Percentiles rank a stretch among this genome's conserved stretches.
Evolutionary conservation across 768 basidiomycete genomes (phyloP).

Genomic region (Baorangia bicolor): DNA sequence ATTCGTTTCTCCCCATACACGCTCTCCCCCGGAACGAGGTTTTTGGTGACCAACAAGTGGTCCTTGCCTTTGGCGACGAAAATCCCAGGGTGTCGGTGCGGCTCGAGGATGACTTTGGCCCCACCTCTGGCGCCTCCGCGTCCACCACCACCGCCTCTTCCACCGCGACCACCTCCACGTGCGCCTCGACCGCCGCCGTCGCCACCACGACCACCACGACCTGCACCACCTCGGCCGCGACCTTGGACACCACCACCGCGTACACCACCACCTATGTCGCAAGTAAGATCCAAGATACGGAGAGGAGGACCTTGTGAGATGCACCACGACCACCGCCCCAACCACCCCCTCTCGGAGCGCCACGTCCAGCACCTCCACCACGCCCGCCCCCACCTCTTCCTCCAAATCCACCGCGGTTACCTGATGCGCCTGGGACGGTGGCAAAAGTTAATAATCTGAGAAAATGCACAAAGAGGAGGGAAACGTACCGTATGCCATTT

Average conservation of each 20-base stretch:
- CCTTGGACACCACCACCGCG: constrained; percentile 30
- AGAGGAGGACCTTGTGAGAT: not conserved
- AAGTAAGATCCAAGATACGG: not conserved
- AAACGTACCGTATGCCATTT: constrained; percentile 38
- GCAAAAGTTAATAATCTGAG: not conserved
- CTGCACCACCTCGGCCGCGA: constrained; percentile 36
- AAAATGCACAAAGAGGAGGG: not conserved
- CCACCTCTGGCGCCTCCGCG: constrained; percentile 78
- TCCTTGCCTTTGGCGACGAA: constrained; percentile 99
- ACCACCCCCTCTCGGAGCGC: constrained; percentile 40
- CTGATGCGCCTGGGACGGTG: constrained; percentile 51
- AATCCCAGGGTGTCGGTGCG: constrained; percentile 90
- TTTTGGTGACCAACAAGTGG: constrained; percentile 94
- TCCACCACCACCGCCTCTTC: constrained; percentile 61
- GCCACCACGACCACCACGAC: no score
- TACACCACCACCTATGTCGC: constrained; percentile 8
- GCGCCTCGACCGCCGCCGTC: constrained; percentile 50
- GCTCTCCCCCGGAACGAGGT: constrained; percentile 94
- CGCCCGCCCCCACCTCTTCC: constrained; percentile 42
- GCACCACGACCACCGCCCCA: constrained; percentile 43
- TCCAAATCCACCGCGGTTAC: constrained; percentile 74
- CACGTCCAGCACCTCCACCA: constrained; percentile 37
- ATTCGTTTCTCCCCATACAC: constrained; percentile 99
- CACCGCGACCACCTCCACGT: constrained; percentile 46
- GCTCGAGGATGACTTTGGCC: constrained; percentile 88